phyloP scores from a whole-genome alignment of 441 rosid species.

The Aleurites moluccanus region DNA sequence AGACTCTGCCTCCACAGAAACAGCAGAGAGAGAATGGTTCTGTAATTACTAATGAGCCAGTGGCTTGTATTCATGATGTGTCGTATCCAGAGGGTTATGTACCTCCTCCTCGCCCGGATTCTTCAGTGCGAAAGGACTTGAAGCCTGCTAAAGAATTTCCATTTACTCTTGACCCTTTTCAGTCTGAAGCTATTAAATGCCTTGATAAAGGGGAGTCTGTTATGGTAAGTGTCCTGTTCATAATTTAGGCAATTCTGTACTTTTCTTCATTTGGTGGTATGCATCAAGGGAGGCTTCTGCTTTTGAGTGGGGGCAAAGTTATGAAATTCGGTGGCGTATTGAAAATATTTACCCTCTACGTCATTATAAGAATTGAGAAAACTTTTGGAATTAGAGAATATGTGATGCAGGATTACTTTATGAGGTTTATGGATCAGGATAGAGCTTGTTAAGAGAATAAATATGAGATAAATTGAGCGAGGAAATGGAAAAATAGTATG shows the following conservation, averaged over 20 bases:
- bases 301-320: background rate
- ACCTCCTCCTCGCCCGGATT: constrained; percentile 32
- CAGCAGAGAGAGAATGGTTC: constrained; percentile 45
- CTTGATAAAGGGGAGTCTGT: constrained; percentile 86
- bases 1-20: constrained; percentile 45
- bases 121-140: constrained; percentile 24
- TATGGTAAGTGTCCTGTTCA: constrained; percentile 50
- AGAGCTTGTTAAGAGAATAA: background rate
- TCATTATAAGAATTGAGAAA: background rate
- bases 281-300: background rate
- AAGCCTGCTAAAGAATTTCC: constrained; percentile 88
- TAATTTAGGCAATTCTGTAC: background rate
- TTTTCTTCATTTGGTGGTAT: background rate
- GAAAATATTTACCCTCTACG: background rate
- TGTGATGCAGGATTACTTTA: too few relatives aligned
- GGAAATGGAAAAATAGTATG: background rate
- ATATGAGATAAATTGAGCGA: background rate
- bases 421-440: background rate
- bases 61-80: constrained; percentile 80
- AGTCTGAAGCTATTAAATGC: constrained; percentile 91
- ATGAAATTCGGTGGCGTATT: background rate
- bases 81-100: constrained; percentile 77
- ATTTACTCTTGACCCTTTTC: constrained; percentile 91
- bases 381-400: background rate
- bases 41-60: constrained; percentile 32